Evolutionary conservation across 78 protist genomes (phyloP).

Genomic region (Andalucia godoyi): DNA sequence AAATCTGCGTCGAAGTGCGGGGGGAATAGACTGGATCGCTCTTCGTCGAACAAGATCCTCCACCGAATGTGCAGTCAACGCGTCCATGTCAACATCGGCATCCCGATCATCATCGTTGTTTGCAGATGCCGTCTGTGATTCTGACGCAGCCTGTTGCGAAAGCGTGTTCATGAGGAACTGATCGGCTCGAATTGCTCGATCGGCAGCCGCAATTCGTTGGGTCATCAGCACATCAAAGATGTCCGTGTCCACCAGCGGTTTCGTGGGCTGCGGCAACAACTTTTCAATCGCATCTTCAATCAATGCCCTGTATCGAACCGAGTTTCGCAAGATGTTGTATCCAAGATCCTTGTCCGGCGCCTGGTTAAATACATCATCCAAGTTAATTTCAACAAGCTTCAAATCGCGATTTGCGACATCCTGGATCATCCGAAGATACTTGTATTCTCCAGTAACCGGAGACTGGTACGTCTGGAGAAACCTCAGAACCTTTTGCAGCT

Average conservation of each 20-base stretch:
- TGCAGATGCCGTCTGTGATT: too few species aligned
- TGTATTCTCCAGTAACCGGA: too few species aligned
- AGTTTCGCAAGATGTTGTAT: not conserved
- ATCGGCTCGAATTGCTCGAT: not conserved
- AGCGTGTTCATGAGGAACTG: too few species aligned
- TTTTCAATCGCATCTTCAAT: conserved; percentile 5
- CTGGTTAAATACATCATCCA: conserved; percentile 6
- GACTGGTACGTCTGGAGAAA: too few species aligned
- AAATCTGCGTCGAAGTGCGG: not conserved
- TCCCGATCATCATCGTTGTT: not conserved
- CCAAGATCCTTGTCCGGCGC: not conserved
- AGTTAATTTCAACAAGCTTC: not conserved
- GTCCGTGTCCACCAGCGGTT: not conserved
- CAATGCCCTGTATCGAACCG: not conserved
- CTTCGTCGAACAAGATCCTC: too few species aligned
- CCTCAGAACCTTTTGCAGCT: too few species aligned
- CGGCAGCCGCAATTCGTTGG: not conserved
- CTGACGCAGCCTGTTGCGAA: too few species aligned
- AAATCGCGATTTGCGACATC: not conserved
- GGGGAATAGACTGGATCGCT: not conserved
- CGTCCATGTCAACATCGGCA: too few species aligned
- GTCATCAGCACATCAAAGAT: not conserved
- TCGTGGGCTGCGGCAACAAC: not conserved
- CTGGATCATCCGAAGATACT: too few species aligned
- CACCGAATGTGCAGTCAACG: too few species aligned